Conservation (phyloP, 106 monocot species). For the Dendrobium officinale region DNA sequence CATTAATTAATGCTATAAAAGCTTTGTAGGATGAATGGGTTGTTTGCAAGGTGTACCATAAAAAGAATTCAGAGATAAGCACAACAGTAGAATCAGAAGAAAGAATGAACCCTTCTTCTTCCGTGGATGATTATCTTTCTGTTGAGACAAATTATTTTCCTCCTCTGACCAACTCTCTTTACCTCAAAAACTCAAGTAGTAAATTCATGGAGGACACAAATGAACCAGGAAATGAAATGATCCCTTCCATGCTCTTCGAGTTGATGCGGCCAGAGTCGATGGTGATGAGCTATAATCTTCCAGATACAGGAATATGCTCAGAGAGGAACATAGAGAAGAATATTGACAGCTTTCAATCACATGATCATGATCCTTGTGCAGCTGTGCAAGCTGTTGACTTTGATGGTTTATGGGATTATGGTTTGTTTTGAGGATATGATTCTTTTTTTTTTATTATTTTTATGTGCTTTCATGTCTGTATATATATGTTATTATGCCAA, state of each 20-base stretch:
- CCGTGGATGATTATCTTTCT: neutral
- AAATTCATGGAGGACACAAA: neutral
- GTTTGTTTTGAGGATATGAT: too few species aligned
- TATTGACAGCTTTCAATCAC: neutral
- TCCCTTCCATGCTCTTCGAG: neutral
- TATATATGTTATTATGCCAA: too few species aligned
- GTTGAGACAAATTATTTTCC: neutral
- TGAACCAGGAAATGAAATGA: neutral
- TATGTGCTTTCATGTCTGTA: too few species aligned
- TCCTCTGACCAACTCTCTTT: neutral
- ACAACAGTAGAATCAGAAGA: neutral
- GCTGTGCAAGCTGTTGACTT: neutral
- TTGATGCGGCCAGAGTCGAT: neutral
- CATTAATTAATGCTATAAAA: neutral
- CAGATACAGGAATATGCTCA: neutral
- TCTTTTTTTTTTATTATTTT: too few species aligned
- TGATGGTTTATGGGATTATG: neutral
- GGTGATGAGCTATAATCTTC: neutral
- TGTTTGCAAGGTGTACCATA: constrained; percentile 1
- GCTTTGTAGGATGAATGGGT: constrained; percentile 1
- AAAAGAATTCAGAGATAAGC: neutral
- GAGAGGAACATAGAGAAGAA: neutral
- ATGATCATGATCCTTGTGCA: neutral
- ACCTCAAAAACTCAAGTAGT: neutral
- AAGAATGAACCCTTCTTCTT: neutral